Evolutionary conservation across 2,329 filamentous ascomycete species (phyloP).

Genomic region (Neospermospora avenae): DNA sequence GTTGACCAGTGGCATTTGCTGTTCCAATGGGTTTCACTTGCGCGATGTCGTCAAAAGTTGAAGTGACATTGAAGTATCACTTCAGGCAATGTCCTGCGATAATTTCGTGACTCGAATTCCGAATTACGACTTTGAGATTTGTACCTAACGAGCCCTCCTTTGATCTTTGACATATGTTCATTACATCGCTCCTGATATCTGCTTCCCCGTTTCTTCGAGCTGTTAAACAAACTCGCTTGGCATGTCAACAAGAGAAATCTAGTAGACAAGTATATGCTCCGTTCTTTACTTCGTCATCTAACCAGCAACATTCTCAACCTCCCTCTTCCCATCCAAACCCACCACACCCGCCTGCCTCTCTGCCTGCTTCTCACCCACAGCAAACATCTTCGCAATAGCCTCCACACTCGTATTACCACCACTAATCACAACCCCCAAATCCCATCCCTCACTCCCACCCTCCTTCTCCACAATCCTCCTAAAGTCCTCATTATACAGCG

Average conservation of each 20-base stretch:
- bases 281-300: neutral
- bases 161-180: too few relatives aligned
- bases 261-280: neutral
- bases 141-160: too few relatives aligned
- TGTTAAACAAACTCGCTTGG: too few relatives aligned
- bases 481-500: slow-evolving; percentile 84
- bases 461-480: slow-evolving; percentile 65
- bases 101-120: too few relatives aligned
- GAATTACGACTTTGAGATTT: too few relatives aligned
- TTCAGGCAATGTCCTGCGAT: too few relatives aligned
- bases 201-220: too few relatives aligned
- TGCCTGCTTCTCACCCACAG: slow-evolving; percentile 2
- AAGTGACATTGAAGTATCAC: too few relatives aligned
- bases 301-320: slow-evolving; percentile 26
- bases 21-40: too few relatives aligned
- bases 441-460: slow-evolving; percentile 71
- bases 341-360: slow-evolving; percentile 20
- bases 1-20: too few relatives aligned
- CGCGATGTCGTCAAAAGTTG: too few relatives aligned
- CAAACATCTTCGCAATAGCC: slow-evolving; percentile 50
- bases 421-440: slow-evolving; percentile 57
- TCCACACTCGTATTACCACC: slow-evolving; percentile 59
- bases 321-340: slow-evolving; percentile 21
- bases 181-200: too few relatives aligned
- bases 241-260: neutral